Evolutionary conservation across 257 asterid genomes (phyloP).

Genomic region (Orobanche coerulescens): DNA sequence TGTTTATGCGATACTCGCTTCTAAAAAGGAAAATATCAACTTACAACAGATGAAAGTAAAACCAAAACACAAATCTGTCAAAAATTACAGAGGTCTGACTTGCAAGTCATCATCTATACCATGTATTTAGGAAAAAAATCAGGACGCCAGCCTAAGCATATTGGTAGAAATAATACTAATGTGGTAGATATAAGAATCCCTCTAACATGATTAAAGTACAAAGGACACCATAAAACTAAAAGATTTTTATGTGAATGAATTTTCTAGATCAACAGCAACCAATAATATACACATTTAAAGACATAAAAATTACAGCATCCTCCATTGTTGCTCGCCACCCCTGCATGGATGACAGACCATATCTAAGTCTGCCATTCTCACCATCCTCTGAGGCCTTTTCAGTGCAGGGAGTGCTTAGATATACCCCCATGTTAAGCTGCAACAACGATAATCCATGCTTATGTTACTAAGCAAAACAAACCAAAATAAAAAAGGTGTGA

Average conservation of each 20-base stretch:
- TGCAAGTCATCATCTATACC: conserved; percentile 8
- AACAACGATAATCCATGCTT: conserved; percentile 8
- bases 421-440: conserved; percentile 76
- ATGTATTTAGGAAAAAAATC: background rate
- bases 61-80: background rate
- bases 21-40: background rate
- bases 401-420: conserved; percentile 80
- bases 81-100: conserved; percentile 4
- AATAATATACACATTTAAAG: background rate
- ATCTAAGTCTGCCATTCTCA: conserved; percentile 50
- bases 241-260: background rate
- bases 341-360: conserved; percentile 85
- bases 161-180: background rate
- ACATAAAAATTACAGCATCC: conserved; percentile 47
- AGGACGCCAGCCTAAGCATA: conserved; percentile 10
- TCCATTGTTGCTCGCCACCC: conserved; percentile 99
- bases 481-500: background rate
- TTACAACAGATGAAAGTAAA: background rate
- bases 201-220: conserved; percentile 7
- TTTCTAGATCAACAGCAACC: conserved; percentile 3
- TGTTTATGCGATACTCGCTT: background rate
- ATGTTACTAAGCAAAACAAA: conserved; percentile 15
- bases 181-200: conserved; percentile 16
- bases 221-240: conserved; percentile 12
- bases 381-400: conserved; percentile 85